Percentiles rank a stretch among this genome's conserved stretches.
Conservation (phyloP, 805 yeast genomes). For the Wickerhamomyces mucosus region DNA sequence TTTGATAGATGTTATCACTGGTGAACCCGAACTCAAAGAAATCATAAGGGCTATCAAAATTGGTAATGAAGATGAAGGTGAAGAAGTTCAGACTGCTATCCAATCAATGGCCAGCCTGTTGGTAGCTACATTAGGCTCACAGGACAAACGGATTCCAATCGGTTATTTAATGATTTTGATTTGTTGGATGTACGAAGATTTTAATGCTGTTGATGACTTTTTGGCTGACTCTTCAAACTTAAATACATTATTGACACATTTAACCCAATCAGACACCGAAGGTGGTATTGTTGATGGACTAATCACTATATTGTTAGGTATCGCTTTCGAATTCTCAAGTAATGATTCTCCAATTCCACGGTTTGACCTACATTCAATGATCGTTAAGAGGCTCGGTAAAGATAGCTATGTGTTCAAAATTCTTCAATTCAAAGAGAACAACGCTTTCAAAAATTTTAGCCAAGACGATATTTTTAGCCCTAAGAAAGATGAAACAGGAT, state of each 20-base stretch:
- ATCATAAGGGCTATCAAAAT: constrained; percentile 38
- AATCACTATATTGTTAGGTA: constrained; percentile 62
- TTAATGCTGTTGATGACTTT: constrained; percentile 65
- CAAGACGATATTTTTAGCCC: constrained; percentile 39
- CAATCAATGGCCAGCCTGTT: constrained; percentile 74
- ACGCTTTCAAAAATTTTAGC: constrained; percentile 47
- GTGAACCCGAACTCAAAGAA: constrained; percentile 36
- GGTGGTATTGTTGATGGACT: constrained; percentile 62
- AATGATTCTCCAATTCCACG: constrained; percentile 45
- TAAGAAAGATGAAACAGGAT: constrained; percentile 68
- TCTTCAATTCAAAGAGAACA: constrained; percentile 57
- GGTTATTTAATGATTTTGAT: constrained; percentile 71
- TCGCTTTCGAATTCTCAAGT: constrained; percentile 75
- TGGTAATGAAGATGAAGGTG: constrained; percentile 55
- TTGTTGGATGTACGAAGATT: constrained; percentile 72
- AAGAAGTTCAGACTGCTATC: constrained; percentile 59
- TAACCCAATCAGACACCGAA: constrained; percentile 41
- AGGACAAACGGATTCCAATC: constrained; percentile 68
- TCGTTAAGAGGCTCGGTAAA: constrained; percentile 67
- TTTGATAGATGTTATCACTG: constrained; percentile 49
- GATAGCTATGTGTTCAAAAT: constrained; percentile 71
- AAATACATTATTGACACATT: constrained; percentile 57
- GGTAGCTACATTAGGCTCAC: constrained; percentile 47
- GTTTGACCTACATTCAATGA: constrained; percentile 45
- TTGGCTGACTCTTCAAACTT: constrained; percentile 57